Base-by-base conservation (phyloP, 1,284 basidiomycete genomes). In the Meira nashicola region DNA sequence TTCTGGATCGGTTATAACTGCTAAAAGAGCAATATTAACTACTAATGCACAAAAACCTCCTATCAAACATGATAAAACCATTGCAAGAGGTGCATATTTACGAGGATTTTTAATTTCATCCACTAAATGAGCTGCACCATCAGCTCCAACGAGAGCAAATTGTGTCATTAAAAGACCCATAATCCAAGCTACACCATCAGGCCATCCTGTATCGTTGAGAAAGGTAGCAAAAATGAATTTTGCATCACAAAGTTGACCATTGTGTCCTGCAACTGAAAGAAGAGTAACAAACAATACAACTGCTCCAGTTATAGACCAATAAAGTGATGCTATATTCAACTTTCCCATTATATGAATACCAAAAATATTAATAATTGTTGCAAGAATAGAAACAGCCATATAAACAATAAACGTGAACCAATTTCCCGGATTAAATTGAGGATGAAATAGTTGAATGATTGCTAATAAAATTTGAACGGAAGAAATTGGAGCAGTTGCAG, bases 41-140 rank as follows among this genome's bases (percentile, higher is more conserved):
- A 64, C 21, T 40, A 64, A 60, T 2, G 64, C 60, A 12, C 59
- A 57, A 1, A 38, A 47, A 12, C 65, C 65, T 19, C 65, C 65
- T 40, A 66, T 64, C 33, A 64, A 38, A 23, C 57, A 64, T 0
- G 86, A 84, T 58, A 83, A 81, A 1, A 84, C 80, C 66, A 89
- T 84, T 0, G 85, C 85, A 23, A 77, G 78, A 0, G 86, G 86
- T 6, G 86, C 81, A 62, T 86, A 82, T 25, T 80, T 65, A 10
- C 82, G 77, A 0, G 86, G 85, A 33, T 83, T 78, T 37, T 83
- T 83, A 5, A 87, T 84, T 73, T 87, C 86, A 71, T 87, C 86
- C 1, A 85, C 84, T 83, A 81, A 65, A 63, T 81, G 80, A 7
- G 70, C 59, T 0, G 67, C 70, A 2, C 63, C 71, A 37, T 74